Evolutionary conservation across 1,139 yeast genomes (phyloP).

Genomic region (Blastobotrys capitulatus): DNA sequence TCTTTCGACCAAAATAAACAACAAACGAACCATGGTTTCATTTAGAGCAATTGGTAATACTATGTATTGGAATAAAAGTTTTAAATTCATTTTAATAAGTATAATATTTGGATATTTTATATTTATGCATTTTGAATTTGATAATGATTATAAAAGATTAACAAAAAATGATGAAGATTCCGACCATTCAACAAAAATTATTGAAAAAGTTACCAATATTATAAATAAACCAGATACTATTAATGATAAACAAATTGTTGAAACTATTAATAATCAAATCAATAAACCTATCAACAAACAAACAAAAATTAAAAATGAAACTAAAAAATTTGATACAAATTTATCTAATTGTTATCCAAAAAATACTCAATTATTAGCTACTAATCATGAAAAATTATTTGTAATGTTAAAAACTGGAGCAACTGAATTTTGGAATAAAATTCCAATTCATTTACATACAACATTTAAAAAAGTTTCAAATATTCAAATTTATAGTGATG

Average conservation of each 20-base stretch:
- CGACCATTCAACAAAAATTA: neutral
- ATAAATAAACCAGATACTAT: no score
- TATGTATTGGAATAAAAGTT: neutral
- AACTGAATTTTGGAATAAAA: constrained; percentile 34
- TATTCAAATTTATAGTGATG: constrained; percentile 34
- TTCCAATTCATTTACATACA: constrained; percentile 34
- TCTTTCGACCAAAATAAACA: no score
- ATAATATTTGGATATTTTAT: neutral
- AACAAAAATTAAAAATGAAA: no score
- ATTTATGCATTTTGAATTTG: neutral
- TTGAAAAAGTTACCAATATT: no score
- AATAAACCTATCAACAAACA: no score
- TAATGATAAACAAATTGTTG: no score
- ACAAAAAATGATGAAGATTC: neutral
- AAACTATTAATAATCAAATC: no score
- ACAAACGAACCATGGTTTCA: no score
- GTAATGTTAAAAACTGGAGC: constrained; percentile 36
- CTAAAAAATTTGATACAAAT: constrained; percentile 12
- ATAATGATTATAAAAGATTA: neutral
- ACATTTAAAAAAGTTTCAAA: constrained; percentile 32
- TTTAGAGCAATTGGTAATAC: no score
- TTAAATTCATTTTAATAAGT: neutral
- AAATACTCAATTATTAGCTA: constrained; percentile 24
- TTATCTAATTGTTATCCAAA: no score
- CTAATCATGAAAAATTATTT: constrained; percentile 25